Evolutionary conservation across 2,329 filamentous ascomycete species (phyloP).

Genomic region (Celoporthe dispersa): DNA sequence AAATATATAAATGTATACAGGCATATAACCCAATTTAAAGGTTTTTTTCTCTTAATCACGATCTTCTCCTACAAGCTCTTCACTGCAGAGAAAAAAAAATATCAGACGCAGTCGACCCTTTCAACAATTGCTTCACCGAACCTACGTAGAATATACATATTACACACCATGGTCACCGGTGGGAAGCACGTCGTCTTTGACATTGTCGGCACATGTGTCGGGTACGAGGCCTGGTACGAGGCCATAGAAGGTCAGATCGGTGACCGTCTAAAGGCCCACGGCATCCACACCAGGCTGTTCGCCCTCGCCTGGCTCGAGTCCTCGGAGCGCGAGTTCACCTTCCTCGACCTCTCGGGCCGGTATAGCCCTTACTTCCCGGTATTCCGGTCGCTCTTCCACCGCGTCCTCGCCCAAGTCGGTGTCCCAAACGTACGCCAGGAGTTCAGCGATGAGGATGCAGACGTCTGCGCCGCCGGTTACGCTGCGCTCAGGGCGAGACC

Average conservation of each 20-base stretch:
- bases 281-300: constrained; percentile 48
- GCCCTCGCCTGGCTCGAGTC: constrained; percentile 52
- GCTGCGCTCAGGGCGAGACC: constrained; percentile 42
- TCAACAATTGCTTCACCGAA: no score
- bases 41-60: background rate
- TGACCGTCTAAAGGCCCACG: constrained; percentile 42
- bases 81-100: background rate
- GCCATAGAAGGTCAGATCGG: constrained; percentile 48
- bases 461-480: constrained; percentile 45
- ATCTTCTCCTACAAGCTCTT: background rate
- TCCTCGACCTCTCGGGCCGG: constrained; percentile 48
- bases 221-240: constrained; percentile 48
- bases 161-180: constrained; percentile 21
- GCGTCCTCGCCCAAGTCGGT: constrained; percentile 49
- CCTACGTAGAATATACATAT: background rate
- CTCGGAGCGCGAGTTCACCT: constrained; percentile 55
- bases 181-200: constrained; percentile 54
- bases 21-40: background rate
- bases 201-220: constrained; percentile 57
- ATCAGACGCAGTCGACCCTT: no score
- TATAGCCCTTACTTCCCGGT: constrained; percentile 49
- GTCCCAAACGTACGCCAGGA: constrained; percentile 47
- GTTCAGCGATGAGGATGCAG: constrained; percentile 47
- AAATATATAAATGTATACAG: background rate
- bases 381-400: constrained; percentile 52